Evolutionary conservation across 23 red algal species (phyloP), one percentile per base, ranked within the genome.

Genomic region (Pyropia yezoensis): DNA sequence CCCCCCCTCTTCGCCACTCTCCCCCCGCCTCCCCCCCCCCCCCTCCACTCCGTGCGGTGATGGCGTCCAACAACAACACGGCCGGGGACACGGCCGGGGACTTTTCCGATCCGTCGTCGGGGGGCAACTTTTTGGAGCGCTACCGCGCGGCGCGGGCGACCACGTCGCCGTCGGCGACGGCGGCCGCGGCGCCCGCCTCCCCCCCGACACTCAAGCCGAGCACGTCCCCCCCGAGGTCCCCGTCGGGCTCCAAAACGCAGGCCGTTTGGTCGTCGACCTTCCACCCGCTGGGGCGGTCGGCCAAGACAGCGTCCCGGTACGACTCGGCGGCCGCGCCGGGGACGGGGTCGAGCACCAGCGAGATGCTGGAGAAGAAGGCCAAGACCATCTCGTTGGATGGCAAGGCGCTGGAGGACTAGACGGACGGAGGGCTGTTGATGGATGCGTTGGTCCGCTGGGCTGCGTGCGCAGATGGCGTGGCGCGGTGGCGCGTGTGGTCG

Each of bases 281-380:
- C 55, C 55, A 59, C 55, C 55, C 55, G 19, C 21, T 21, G 7
- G 55, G 55, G 21, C 55, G 55, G 55, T 59, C 55, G 7, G 21
- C 55, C 21, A 21, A 27, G 55, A 19, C 55, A 9, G 55, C 55
- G 55, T 21, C 55, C 7, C 55, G 55, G 21, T 59, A 23, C 17
- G 55, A 59, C 55, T 23, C 21, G 21, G 21, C 21, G 21, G 25
- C 21, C 6, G 55, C 55, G 55, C 25, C 55, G 0, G 55, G 55
- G 21, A 27, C 19, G 21, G 55, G 55, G 12, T 23, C 19, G 55
- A 23, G 21, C 25, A 27, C 25, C 7, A 23, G 21, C 25, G 55
- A 59, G 55, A 59, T 59, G 55, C 55, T 23, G 21, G 55, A 59
- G 39, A 47, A 47, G 39, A 47, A 47, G 39, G 39, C 39, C 39